phyloP scores from a whole-genome alignment of 164 flowering plant genomes.

The Echeveria elegans region DNA sequence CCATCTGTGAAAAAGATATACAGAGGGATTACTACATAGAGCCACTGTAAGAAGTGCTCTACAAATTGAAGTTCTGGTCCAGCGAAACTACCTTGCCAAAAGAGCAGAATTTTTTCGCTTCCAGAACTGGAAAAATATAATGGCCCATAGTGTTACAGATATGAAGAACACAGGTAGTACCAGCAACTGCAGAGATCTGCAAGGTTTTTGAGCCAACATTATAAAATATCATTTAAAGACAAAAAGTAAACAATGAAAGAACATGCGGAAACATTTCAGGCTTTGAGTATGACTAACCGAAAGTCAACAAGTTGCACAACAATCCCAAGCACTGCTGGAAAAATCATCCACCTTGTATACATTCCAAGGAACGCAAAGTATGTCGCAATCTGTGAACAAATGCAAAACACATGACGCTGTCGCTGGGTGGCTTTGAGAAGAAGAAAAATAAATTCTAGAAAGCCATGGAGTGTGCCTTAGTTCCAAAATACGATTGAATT shows the following conservation, averaged over 20 bases:
- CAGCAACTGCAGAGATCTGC: conserved; percentile 55
- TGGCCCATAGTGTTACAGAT: conserved; percentile 68
- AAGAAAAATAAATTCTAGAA: background rate
- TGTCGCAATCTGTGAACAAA: conserved; percentile 50
- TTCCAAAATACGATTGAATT: conserved; percentile 72
- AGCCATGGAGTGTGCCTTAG: conserved; percentile 42
- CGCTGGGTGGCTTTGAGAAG: background rate
- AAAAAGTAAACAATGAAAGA: background rate
- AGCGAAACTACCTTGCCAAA: conserved; percentile 52
- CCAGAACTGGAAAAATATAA: conserved; percentile 88
- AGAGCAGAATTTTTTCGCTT: conserved; percentile 87
- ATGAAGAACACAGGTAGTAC: conserved; percentile 72
- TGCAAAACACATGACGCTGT: conserved; percentile 7
- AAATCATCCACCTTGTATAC: conserved; percentile 87
- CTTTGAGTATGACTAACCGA: conserved; percentile 34
- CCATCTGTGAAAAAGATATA: conserved; percentile 42
- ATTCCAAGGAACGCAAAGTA: conserved; percentile 91
- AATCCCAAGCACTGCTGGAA: conserved; percentile 72
- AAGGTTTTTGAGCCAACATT: background rate
- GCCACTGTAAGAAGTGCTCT: background rate
- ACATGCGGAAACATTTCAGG: background rate
- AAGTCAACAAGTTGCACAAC: conserved; percentile 60
- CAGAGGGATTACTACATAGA: background rate
- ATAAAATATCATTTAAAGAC: background rate
- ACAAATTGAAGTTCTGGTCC: background rate